Base-by-base conservation (phyloP, 1,284 basidiomycete genomes). In the Sphagnurus paluster region DNA sequence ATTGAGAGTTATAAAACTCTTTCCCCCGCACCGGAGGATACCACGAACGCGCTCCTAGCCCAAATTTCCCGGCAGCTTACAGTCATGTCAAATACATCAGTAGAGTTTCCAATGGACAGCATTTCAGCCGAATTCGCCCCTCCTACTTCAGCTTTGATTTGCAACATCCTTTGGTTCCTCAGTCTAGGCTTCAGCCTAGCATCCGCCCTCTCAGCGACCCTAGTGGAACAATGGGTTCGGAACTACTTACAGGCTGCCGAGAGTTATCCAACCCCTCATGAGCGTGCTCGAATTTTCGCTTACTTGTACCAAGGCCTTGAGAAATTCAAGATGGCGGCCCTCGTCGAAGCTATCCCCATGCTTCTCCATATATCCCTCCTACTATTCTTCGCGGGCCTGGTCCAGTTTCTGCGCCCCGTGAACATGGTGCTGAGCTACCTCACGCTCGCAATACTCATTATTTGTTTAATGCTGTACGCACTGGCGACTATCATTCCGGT, bases 1-100 rank as follows among this genome's bases (percentile, higher is more conserved):
- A 60, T 74, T n/a, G 67, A 75, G 46, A 70, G 68, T 46, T 70
- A 69, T 52, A 60, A 64, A 39, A 60, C 55, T 8, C 61, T 76
- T 13, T 56, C 56, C 29, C 65, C 66, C 3, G 62, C 69, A 38
- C 60, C 67, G 5, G 55, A 54, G n/a, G 57, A 65, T 39, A 54
- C 53, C 2, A 64, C 64, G 2, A 56, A 64, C 5, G 38, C 52
- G 13, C 58, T 74, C 4, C 61, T 73, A 2, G 53, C 57, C 0
- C 62, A 67, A 30, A 67, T 73, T 33, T 65, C 65, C 17, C 50
- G 57, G 36, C 62, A 64, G 48, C 56, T 63, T 32, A 56, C 52
- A 45, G 36, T 35, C 16, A 52, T 59, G 17, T 46, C 53, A 5
- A 64, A 60, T 36, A 39, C 46, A 19, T 51, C 48, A 43, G 41